Conservation (phyloP, 495 filamentous ascomycete species). For the Terfezia claveryi region DNA sequence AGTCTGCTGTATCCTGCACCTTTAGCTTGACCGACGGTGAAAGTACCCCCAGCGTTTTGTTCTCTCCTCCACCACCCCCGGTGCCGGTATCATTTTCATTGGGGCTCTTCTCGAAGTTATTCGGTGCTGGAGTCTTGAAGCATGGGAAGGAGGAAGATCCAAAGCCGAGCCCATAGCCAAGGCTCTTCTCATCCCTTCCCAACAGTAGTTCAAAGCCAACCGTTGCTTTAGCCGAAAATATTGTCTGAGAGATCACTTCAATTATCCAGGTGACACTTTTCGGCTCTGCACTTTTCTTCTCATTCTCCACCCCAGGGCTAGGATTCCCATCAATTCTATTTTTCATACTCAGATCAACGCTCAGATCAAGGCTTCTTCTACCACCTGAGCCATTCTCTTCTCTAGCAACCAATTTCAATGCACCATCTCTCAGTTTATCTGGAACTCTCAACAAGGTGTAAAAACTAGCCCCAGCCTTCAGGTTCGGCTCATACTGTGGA, state of each 20-base stretch:
- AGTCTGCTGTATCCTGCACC: conserved; percentile 64
- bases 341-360: too few species aligned
- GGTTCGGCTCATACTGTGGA: conserved; percentile 57
- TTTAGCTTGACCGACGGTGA: conserved; percentile 41
- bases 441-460: conserved; percentile 56
- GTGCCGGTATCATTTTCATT: neutral
- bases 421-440: conserved; percentile 21
- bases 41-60: neutral
- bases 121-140: neutral
- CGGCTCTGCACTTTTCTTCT: conserved; percentile 11
- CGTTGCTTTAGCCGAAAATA: conserved; percentile 70
- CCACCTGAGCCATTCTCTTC: too few species aligned
- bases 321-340: conserved; percentile 20
- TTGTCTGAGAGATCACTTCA: conserved; percentile 73
- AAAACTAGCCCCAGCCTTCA: conserved; percentile 83
- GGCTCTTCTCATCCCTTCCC: conserved; percentile 59
- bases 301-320: conserved; percentile 8
- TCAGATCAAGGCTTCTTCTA: too few species aligned
- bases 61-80: neutral
- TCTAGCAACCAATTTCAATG: conserved; percentile 7
- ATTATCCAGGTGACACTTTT: conserved; percentile 66
- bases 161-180: conserved; percentile 33
- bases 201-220: conserved; percentile 82
- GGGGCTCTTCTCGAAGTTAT: neutral
- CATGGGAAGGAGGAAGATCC: conserved; percentile 2